Base-by-base conservation (phyloP, 202 grass and related monocot species). In the Setaria italica region DNA sequence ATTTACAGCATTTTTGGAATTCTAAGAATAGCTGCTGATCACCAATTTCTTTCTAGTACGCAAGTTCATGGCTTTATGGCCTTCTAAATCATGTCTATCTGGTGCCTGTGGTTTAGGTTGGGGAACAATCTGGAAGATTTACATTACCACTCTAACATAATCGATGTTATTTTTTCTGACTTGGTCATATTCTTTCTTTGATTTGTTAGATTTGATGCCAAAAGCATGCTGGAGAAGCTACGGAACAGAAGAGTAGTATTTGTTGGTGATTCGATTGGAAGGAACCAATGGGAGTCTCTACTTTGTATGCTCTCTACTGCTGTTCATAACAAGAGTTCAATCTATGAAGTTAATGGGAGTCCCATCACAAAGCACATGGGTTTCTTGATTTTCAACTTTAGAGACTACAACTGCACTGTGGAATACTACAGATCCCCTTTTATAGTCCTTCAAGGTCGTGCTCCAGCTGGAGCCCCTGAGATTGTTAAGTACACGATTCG, bases 221-320 rank as follows among this genome's bases (percentile, higher is more conserved):
- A 74, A 81, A 83, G 16, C 60, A 97, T 97, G 92, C 90, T 94
- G 4, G 84, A 88, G 69, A 92, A 87, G 77, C 87, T 97, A 63
- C 51, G 90, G 33, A 91, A 97, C 79, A 91, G 57, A 80, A 87
- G 90, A 50, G 39, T 97, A 8, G 90, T 91, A 67, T 97, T 97
- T 54, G 90, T 87, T 70, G 95, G 95, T 25, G 92, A 95, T 76
- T 97, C 95, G 67, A 97, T 97, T 41, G 90, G 95, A 68, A 77
- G 92, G 64, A 97, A 97, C 80, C 95, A 97, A 58, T 97, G 95
- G 95, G 95, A 97, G 48, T 97, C 92, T 75, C 95, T 97, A 62
- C 89, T 97, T 30, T 97, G 95, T 62, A 79, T 97, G 88, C 92
- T 97, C 21, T 97, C 92, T 68, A 37, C 48, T 54, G 91, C 83